Base-by-base conservation (phyloP, 2,329 filamentous ascomycete genomes). In the Aspergillus puulaauensis region DNA sequence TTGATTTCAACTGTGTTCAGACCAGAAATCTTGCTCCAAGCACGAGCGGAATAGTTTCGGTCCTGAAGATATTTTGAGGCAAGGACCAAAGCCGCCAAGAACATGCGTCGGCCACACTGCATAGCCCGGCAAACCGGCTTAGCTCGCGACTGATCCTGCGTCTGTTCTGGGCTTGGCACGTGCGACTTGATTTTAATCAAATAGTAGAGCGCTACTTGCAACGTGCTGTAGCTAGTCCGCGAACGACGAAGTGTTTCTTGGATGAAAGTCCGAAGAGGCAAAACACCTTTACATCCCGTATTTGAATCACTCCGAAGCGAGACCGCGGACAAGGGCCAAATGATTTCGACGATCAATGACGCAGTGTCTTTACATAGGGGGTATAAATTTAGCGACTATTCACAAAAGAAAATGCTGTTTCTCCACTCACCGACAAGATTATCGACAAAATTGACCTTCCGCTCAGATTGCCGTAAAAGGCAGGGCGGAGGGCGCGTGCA, bases 1-100 rank as follows among this genome's bases (percentile, higher is more conserved):
- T 98, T 98, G 76, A 99, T 98, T 77, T 99, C 95, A 56, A 85
- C 81, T 3, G 92, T 93, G 72, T 90, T 91, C 57, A 99, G 82
- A n/a, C 95, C 95, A 17, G 95, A 98, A 67, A 99, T 99, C 81
- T 96, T 98, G 76, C 93, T 98, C 95, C 95, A 99, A 43, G 95
- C 95, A 56, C 93, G 88, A 49, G 95, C 92, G 14, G 95, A 98
- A 77, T 96, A 99, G 78, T 98, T 99, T 66, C 93, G 89, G 73
- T 99, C 95, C 76, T 99, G 95, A 47, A 99, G 81, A 73, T 98
- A 99, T 80, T 99, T 99, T 37, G 95, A 98, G 2, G 95, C 95
- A 56, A 99, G 82, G 64, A 99, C 98, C 60, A 99, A 82, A 48
- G 93, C 93, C 11, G 95, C 88, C 54, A 99, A 83, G 73, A 99